phyloP scores from a whole-genome alignment of 306 rosid genomes.

The Malus sieversii region DNA sequence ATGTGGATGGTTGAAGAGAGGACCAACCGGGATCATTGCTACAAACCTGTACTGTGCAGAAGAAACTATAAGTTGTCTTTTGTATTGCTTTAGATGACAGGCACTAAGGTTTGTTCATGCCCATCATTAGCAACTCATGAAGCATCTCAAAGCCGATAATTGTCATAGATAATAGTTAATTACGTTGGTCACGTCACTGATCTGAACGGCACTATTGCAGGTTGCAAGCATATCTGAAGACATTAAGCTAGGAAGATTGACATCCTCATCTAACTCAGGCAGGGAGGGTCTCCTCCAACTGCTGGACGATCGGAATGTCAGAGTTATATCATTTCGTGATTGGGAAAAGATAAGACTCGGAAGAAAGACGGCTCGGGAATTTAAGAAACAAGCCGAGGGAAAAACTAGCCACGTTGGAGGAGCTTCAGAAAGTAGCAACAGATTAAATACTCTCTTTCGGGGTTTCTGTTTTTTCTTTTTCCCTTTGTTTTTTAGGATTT shows the following conservation, averaged over 20 bases:
- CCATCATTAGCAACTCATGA: neutral
- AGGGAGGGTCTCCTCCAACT: constrained; percentile 64
- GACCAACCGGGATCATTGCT: constrained; percentile 94
- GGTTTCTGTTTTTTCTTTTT: neutral
- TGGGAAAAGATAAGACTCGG: constrained; percentile 81
- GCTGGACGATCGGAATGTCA: constrained; percentile 42
- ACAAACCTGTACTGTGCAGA: constrained; percentile 85
- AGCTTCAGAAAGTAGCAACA: constrained; percentile 37
- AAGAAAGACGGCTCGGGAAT: constrained; percentile 61
- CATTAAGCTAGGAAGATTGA: constrained; percentile 40
- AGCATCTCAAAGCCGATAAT: neutral
- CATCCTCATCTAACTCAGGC: constrained; percentile 36
- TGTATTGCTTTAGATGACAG: neutral
- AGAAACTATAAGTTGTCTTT: constrained; percentile 60
- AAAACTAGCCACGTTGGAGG: constrained; percentile 60
- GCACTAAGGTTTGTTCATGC: neutral
- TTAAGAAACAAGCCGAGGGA: constrained; percentile 62
- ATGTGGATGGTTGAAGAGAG: constrained; percentile 97
- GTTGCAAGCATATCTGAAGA: constrained; percentile 76
- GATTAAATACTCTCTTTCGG: constrained; percentile 2
- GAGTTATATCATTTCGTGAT: constrained; percentile 44
- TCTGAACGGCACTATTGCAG: constrained; percentile 50
- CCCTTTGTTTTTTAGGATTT: neutral
- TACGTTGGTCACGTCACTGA: constrained; percentile 9
- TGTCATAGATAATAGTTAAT: neutral